phyloP scores from a whole-genome alignment of 1,284 basidiomycete genomes.

The Tetrapyrgos nigripes region DNA sequence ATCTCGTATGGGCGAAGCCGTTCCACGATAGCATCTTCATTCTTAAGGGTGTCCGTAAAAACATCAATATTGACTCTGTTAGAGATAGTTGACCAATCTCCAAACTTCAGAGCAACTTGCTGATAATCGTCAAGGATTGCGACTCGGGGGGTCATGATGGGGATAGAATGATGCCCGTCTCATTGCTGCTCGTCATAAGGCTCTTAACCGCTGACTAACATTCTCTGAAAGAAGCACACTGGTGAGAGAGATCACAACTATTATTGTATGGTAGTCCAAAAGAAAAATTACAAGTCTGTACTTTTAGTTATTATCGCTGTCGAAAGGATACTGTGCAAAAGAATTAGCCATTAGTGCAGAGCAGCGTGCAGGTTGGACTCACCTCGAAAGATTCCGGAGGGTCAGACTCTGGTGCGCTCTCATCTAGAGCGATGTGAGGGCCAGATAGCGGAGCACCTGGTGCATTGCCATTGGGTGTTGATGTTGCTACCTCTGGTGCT shows the following conservation, averaged over 20 bases:
- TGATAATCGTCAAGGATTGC: slow-evolving; percentile 75
- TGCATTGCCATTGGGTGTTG: slow-evolving; percentile 25
- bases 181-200: neutral
- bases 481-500: slow-evolving; percentile 34
- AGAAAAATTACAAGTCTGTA: slow-evolving; percentile 16
- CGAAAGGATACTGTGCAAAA: slow-evolving; percentile 62
- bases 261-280: neutral
- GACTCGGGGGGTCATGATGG: slow-evolving; percentile 33
- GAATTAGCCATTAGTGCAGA: slow-evolving; percentile 19
- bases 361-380: slow-evolving; percentile 30
- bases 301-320: slow-evolving; percentile 61
- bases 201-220: slow-evolving; percentile 2
- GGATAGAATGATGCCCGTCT: neutral
- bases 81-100: slow-evolving; percentile 57
- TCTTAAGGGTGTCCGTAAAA: slow-evolving; percentile 56
- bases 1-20: slow-evolving; percentile 60
- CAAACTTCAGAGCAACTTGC: slow-evolving; percentile 51
- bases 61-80: slow-evolving; percentile 49
- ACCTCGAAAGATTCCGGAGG: slow-evolving; percentile 85
- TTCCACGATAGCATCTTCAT: slow-evolving; percentile 55
- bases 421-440: slow-evolving; percentile 70
- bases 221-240: neutral
- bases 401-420: slow-evolving; percentile 76
- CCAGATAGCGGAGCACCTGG: slow-evolving; percentile 34
- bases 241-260: slow-evolving; percentile 1